Conservation (phyloP, 1,284 basidiomycete genomes). For the Ustilago curta region DNA sequence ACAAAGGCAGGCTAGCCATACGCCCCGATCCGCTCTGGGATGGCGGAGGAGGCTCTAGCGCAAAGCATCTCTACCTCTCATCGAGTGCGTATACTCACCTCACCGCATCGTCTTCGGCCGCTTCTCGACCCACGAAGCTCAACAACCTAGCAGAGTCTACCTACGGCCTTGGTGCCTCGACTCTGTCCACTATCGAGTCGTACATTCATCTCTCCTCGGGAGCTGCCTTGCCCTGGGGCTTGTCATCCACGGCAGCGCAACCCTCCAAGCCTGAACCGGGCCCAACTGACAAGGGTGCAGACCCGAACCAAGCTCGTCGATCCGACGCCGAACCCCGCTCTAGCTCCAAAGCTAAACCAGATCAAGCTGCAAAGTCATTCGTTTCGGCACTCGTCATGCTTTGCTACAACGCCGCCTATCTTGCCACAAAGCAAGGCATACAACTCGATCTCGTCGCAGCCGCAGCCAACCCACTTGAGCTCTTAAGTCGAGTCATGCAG, state of each 20-base stretch:
- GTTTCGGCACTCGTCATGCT: conserved; percentile 57
- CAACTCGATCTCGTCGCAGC: conserved; percentile 56
- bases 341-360: conserved; percentile 29
- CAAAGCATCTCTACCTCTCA: conserved; percentile 49
- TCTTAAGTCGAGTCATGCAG: conserved; percentile 31
- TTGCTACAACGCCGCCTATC: conserved; percentile 55
- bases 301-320: neutral
- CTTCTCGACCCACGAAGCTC: conserved; percentile 21
- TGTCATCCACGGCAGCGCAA: conserved; percentile 14
- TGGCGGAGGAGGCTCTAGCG: conserved; percentile 44
- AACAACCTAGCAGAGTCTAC: conserved; percentile 51
- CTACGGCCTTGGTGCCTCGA: conserved; percentile 53
- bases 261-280: conserved; percentile 1
- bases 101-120: conserved; percentile 12
- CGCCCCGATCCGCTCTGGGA: conserved; percentile 56
- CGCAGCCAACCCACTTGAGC: conserved; percentile 50
- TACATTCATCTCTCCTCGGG: conserved; percentile 51
- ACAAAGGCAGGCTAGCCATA: conserved; percentile 41
- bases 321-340: conserved; percentile 7
- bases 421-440: conserved; percentile 53
- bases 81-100: conserved; percentile 45
- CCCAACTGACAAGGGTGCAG: neutral
- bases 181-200: conserved; percentile 53
- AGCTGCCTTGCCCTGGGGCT: conserved; percentile 38
- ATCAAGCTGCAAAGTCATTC: conserved; percentile 50